Evolutionary conservation across 495 filamentous ascomycete genomes (phyloP), one percentile per base, ranked within the genome.

Genomic region (Amphirosellinia nigrospora): DNA sequence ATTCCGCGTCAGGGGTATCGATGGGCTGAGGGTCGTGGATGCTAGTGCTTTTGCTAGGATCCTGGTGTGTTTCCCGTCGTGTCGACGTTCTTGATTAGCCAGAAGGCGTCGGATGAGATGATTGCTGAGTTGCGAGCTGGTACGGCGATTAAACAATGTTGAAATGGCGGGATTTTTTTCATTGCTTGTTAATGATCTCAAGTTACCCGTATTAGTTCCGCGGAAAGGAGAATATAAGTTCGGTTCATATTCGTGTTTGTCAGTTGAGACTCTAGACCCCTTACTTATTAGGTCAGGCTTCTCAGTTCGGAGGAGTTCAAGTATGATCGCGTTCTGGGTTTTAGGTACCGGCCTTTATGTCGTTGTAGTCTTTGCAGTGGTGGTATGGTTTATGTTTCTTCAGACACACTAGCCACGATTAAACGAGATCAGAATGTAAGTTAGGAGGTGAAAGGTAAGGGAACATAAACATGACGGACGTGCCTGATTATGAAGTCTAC

Each of bases 51-150:
- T 86, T 73, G 80, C 85, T 5, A 64, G 77, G 59, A 84, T 84
- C 63, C 83, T 81, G 9, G 88, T 1, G 80, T 83, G 3, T 89
- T 86, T 64, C 82, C 85, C 8, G 80, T 79, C 15, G 74, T 86
- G 23, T 80, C 86, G 9, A 88, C 86, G 10, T 88, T 89, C 65
- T 86, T 89, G 83, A 80, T 89, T 43, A 83, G 80, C 65, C 87
- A 89, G 78, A 89, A 89, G 80, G 87, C 87, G 11, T 83, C 85
- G 3, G 86, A 87, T 41, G 85, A 86, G 7, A 88, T 89, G 64
- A 64, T 86, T 70, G 79, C 77, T 4, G 83, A 80, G 73, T 39
- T 77, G 48, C n/a, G 23, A 15, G 50, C 48, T 56, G 64, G 48
- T 11, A 19, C n/a, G 26, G 48, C 64, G 1, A 26, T 19, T 41